These are phyloP conservation scores for Aspergillus sp. DNA, from an alignment of 2,329 filamentous ascomycete species.

Conservation along the genomic window DNA sequence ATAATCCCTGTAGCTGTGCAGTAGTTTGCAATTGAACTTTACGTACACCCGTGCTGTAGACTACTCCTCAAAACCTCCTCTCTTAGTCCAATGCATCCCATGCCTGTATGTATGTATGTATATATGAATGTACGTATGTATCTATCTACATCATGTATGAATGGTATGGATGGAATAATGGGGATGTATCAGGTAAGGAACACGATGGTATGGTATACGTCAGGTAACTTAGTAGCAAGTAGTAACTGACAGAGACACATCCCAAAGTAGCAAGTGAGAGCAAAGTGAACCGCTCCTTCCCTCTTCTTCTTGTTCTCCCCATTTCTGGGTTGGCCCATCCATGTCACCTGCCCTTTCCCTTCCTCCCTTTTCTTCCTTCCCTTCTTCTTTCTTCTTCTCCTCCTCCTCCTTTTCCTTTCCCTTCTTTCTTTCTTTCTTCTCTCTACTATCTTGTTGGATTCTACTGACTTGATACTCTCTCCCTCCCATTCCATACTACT, in stretches of 20 bases:
- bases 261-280: no score
- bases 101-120: background rate
- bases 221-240: background rate
- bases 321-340: slow-evolving; percentile 17
- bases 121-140: background rate
- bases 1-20: background rate
- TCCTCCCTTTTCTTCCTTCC: slow-evolving; percentile 14
- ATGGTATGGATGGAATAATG: background rate
- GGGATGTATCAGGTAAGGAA: background rate
- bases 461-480: slow-evolving; percentile 2
- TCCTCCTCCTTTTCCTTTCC: background rate
- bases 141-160: no score
- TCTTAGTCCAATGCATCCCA: no score
- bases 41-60: no score
- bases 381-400: slow-evolving; percentile 9
- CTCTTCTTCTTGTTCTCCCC: background rate
- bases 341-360: slow-evolving; percentile 34
- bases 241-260: background rate
- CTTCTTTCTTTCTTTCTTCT: slow-evolving; percentile 5
- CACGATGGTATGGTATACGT: background rate
- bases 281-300: background rate
- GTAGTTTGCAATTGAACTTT: background rate
- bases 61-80: no score
- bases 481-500: slow-evolving; percentile 14
- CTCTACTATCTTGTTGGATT: slow-evolving; percentile 3